Evolutionary conservation across 2,329 filamentous ascomycete species (phyloP).

Genomic region (Rhynchosporium agropyri): DNA sequence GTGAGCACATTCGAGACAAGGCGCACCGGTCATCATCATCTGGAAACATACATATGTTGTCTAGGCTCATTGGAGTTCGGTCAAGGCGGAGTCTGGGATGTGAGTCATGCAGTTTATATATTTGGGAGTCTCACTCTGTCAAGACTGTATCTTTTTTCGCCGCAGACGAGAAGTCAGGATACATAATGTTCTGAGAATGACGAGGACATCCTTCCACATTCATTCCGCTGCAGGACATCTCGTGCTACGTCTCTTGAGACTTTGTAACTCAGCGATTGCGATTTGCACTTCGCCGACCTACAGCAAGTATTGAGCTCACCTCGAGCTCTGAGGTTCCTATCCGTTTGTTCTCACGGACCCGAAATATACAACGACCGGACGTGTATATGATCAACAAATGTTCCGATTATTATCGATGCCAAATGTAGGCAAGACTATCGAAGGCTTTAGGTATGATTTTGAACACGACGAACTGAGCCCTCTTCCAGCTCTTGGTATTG

Average conservation of each 20-base stretch:
- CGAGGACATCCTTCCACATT: not conserved
- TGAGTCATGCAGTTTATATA: too few species aligned
- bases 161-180: too few species aligned
- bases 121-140: too few species aligned
- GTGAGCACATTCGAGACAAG: not conserved
- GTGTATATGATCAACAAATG: not conserved
- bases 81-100: too few species aligned
- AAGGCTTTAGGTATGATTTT: slow-evolving; percentile 7
- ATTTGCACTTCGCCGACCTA: not conserved
- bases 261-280: not conserved
- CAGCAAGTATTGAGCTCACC: not conserved
- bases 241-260: not conserved
- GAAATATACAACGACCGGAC: too few species aligned
- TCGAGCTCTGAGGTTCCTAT: not conserved
- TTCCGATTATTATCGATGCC: not conserved
- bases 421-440: not conserved
- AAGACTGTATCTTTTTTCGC: too few species aligned
- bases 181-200: not conserved
- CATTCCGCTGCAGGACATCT: not conserved
- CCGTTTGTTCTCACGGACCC: not conserved
- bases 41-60: too few species aligned
- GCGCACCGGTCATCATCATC: too few species aligned
- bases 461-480: too few species aligned
- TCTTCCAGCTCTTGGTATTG: slow-evolving; percentile 5
- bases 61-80: too few species aligned